Base-by-base conservation (phyloP, 2,329 filamentous ascomycete genomes). In the Penicillium sp. region DNA sequence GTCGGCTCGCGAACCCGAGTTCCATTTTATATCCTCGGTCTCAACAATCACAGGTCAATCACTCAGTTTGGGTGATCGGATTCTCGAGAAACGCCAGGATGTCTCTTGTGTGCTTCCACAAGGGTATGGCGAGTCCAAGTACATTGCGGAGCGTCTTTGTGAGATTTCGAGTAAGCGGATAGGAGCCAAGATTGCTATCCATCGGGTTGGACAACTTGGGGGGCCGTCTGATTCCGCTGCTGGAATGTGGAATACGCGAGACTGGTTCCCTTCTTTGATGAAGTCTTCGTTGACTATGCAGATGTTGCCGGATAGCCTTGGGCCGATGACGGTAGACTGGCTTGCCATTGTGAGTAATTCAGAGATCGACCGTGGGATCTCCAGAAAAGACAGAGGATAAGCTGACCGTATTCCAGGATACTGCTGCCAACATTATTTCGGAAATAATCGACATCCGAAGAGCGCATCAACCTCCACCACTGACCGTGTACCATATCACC, bases 171-270 rank as follows among this genome's bases (percentile, higher is more conserved):
- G 61, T 1, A 38, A 38, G 3, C 55, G 60, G 13, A 45, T 63
- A 1, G 47, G 44, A 0, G 32, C 61, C 18, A 53, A 59, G 16
- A 46, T 64, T 2, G 50, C 45, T 0, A 34, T 63, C n/a, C 55
- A 53, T 7, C 60, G 68, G 5, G 63, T 70, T 0, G 68, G 68
- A n/a, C 68, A 69, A 49, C 58, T 71, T 2, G 63, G 65, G 14
- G 69, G 67, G 4, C n/a, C 55, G 1, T 39, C 41, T 4, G 16
- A 43, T 9, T 16, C 34, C 5, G 5, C 38, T 18, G 32, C 31
- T 5, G 40, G 48, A 3, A 7, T 43, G 4, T 60, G 58, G 58
- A 58, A 56, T 18, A 22, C 10, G 2, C 9, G 16, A 6, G 58
- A 60, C 18, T 60, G 58, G 58, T 51, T 60, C n/a, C 56, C 58